These are phyloP conservation scores for Sporothrix brasiliensis DNA, from an alignment of 2,329 filamentous ascomycete species.

Conservation along the genomic window DNA sequence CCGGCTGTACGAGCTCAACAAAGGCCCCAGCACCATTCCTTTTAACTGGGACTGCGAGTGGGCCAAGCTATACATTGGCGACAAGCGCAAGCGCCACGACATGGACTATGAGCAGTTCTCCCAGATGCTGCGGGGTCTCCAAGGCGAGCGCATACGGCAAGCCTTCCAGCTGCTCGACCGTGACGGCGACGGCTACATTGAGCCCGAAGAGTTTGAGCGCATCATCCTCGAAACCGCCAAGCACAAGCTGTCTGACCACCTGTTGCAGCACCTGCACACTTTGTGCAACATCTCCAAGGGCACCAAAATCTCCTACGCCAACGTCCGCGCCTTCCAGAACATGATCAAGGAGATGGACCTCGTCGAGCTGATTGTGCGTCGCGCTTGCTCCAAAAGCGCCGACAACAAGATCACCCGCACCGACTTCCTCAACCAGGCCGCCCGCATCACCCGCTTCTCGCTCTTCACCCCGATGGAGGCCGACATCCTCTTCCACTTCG, in stretches of 20 bases:
- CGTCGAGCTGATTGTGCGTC: constrained; percentile 88
- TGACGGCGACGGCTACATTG: constrained; percentile 91
- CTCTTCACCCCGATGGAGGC: constrained; percentile 98
- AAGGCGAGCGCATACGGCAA: constrained; percentile 93
- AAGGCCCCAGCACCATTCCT: constrained; percentile 79
- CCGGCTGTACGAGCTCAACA: constrained; percentile 82
- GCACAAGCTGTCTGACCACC: constrained; percentile 96
- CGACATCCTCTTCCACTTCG: constrained; percentile 98
- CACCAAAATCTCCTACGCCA: constrained; percentile 95
- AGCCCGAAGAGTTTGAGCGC: constrained; percentile 92
- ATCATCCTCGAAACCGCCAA: constrained; percentile 91
- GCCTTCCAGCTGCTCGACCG: constrained; percentile 91
- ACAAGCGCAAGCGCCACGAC: constrained; percentile 81
- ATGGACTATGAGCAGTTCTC: constrained; percentile 97
- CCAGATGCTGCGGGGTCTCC: constrained; percentile 94
- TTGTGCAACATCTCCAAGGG: constrained; percentile 92
- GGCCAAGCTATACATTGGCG: constrained; percentile 91
- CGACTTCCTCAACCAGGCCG: constrained; percentile 93
- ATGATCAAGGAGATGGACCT: constrained; percentile 98
- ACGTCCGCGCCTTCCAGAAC: constrained; percentile 96
- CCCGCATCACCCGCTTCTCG: constrained; percentile 88
- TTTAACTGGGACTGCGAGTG: constrained; percentile 98
- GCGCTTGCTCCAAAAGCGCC: constrained; percentile 76
- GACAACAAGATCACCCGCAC: constrained; percentile 93
- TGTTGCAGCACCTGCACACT: constrained; percentile 85